phyloP scores from a whole-genome alignment of 2,329 filamentous ascomycete species.

The Colletotrichum gloeosporioides region DNA sequence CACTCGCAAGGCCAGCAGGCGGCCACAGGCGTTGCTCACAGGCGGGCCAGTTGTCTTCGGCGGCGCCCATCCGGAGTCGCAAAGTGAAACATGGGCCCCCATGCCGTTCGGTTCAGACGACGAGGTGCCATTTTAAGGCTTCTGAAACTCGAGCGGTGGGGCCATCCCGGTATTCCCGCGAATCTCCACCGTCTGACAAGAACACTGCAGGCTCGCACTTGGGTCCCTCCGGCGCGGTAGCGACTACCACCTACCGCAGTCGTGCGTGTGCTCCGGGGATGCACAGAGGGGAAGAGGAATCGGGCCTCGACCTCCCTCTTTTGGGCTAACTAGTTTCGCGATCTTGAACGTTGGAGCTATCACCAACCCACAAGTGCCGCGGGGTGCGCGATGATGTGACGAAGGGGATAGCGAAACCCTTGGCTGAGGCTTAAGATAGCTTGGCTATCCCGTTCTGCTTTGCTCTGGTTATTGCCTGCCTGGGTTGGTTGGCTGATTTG shows the following conservation, averaged over 20 bases:
- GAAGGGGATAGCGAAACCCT: background rate
- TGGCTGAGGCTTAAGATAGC: background rate
- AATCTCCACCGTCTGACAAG: background rate
- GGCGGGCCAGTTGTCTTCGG: conserved; percentile 10
- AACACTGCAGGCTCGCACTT: background rate
- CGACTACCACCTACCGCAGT: conserved; percentile 18
- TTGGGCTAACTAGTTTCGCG: background rate
- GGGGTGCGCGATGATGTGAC: background rate
- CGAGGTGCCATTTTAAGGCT: conserved; percentile 2
- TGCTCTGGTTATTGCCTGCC: background rate
- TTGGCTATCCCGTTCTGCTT: background rate
- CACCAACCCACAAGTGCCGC: background rate
- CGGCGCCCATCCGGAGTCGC: conserved; percentile 10
- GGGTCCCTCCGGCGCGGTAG: background rate
- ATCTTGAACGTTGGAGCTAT: background rate
- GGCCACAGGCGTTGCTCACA: background rate
- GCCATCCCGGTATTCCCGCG: conserved; percentile 7
- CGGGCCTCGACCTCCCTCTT: background rate
- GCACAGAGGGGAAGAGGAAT: background rate
- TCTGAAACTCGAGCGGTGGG: conserved; percentile 12
- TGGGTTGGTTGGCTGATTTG: background rate
- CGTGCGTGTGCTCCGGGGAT: background rate
- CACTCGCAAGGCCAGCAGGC: background rate
- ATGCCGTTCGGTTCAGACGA: background rate
- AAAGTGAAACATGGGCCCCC: conserved; percentile 15